These are phyloP conservation scores for Sclerotinia minor DNA, from an alignment of 2,329 filamentous ascomycete species.

Conservation along the genomic window DNA sequence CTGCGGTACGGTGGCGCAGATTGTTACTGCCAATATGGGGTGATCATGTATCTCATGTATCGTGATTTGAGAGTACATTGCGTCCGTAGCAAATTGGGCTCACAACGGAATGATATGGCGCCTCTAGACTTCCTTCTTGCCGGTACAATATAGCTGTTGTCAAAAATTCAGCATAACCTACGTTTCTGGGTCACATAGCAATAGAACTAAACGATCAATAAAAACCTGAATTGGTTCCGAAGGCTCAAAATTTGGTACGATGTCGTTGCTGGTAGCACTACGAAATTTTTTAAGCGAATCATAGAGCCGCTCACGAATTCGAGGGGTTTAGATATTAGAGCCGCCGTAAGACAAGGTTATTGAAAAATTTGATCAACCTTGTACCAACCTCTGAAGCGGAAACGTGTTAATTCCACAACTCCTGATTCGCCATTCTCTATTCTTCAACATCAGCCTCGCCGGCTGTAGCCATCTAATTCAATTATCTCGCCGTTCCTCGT, in stretches of 20 bases:
- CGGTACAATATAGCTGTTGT: background rate
- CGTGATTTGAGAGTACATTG: background rate
- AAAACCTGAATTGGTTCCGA: background rate
- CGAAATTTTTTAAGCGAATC: constrained; percentile 12
- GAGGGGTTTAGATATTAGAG: background rate
- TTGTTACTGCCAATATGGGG: background rate
- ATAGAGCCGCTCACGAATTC: constrained; percentile 1
- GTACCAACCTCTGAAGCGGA: constrained; percentile 5
- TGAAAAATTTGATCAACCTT: background rate
- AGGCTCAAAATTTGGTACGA: background rate
- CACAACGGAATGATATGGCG: background rate
- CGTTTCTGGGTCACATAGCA: background rate
- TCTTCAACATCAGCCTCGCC: constrained; percentile 12
- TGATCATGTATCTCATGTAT: background rate
- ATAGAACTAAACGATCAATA: background rate
- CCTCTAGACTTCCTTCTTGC: background rate
- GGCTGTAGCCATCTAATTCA: background rate
- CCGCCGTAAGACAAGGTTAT: background rate
- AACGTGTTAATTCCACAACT: constrained; percentile 3
- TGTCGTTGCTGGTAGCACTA: background rate
- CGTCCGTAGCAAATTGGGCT: background rate
- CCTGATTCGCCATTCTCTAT: constrained; percentile 6
- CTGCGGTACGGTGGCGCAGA: background rate
- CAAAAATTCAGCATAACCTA: background rate
- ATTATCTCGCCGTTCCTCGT: background rate